Evolutionary conservation across 2,329 filamentous ascomycete genomes (phyloP), one percentile per base, ranked within the genome.

Genomic region (Colletotrichum viniferum): DNA sequence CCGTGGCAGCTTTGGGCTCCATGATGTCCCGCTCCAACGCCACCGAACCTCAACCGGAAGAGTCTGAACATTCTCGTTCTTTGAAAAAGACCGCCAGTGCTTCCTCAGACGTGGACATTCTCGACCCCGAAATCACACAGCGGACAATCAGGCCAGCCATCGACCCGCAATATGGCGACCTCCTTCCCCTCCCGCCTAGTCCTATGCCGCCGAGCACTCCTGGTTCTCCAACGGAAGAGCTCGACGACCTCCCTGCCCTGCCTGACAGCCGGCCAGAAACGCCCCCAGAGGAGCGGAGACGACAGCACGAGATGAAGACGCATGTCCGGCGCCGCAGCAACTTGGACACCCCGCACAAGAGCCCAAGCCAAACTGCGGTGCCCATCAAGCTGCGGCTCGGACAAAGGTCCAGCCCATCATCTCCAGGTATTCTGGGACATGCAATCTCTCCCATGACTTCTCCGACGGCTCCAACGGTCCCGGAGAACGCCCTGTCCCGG

Each of bases 121-220:
- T 90, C 74, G 90, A 92, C 79, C 89, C 90, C 21, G 91, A 92
- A 79, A 90, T 93, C 79, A 85, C 87, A 66, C 86, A 88, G 72
- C 87, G 91, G 77, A 85, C 86, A 77, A 89, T 93, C 83, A 92
- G 91, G 81, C 91, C 91, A 77, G 91, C 91, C 77, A 93, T 93
- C 79, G 92, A 94, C 81, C 92, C 92, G 52, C 88, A 91, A 77
- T 92, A 92, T 84, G 90, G 91, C 77, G 92, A 94, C 81, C 84
- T 93, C 64, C 87, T 94, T 72, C 91, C 91, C 48, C 84, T 94
- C 52, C 92, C 92, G 69, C 92, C 92, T 36, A 93, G 90, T 80
- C 91, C 91, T 36, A 84, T 94, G 55, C 92, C 92, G 69, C 92
- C 92, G 36, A 93, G 90, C 81, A 86, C 87, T 76, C 88, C 90